Percentiles rank a stretch among this genome's conserved stretches.
Evolutionary conservation across 1,139 yeast genomes (phyloP).

Genomic region (Candida sp.): DNA sequence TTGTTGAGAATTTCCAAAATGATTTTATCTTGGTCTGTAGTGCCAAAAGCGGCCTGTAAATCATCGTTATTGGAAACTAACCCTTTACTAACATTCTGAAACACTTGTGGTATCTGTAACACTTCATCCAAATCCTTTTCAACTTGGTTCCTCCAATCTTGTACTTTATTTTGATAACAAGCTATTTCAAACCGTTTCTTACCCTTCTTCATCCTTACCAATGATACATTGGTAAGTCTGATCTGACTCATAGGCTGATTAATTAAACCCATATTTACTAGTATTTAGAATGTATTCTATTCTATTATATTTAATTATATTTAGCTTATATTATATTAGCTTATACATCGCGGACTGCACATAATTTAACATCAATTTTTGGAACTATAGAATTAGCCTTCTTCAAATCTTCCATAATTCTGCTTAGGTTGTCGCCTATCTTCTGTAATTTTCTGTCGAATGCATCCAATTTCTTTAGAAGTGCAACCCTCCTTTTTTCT

Average conservation of each 20-base stretch:
- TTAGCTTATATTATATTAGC: too few species aligned
- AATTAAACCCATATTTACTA: conserved; percentile 48
- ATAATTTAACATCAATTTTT: too few species aligned
- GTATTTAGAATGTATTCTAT: too few species aligned
- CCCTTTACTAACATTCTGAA: conserved; percentile 90
- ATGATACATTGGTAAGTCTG: conserved; percentile 87
- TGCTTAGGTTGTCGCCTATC: too few species aligned
- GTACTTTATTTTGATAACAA: conserved; percentile 95
- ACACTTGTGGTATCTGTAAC: conserved; percentile 92
- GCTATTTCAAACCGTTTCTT: conserved; percentile 93
- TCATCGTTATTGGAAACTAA: conserved; percentile 92
- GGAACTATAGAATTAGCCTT: too few species aligned
- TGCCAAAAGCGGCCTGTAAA: conserved; percentile 67
- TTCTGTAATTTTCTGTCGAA: too few species aligned
- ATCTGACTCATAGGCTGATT: conserved; percentile 90
- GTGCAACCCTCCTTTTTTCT: too few species aligned
- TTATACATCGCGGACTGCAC: too few species aligned
- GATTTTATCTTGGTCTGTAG: conserved; percentile 70
- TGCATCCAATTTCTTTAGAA: too few species aligned
- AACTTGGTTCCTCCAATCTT: conserved; percentile 85
- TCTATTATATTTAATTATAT: too few species aligned
- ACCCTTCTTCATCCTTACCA: conserved; percentile 87
- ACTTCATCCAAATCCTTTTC: conserved; percentile 97
- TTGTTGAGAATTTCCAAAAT: conserved; percentile 77
- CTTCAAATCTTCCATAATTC: too few species aligned